phyloP scores from a whole-genome alignment of 108 stramenopile species.

The Nitzschia sp. region DNA sequence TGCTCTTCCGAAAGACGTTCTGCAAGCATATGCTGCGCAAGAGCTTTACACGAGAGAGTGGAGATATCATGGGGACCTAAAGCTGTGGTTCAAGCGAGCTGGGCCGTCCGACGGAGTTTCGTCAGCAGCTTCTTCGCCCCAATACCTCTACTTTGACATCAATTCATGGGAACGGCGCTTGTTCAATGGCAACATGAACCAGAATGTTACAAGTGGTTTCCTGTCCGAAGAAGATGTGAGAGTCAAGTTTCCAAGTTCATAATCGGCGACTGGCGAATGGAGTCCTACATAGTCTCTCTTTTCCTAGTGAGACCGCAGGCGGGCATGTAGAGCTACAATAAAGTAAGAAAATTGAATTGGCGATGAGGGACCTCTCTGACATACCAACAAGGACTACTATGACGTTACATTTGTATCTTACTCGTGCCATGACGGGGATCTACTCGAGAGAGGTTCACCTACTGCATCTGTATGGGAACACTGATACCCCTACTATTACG shows the following conservation, averaged over 20 bases:
- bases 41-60: conserved; percentile 97
- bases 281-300: conserved; percentile 10
- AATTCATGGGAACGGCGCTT: conserved; percentile 86
- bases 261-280: conserved; percentile 1
- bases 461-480: too few species aligned
- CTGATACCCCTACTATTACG: too few species aligned
- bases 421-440: too few species aligned
- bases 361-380: too few species aligned
- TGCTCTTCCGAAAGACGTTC: conserved; percentile 93
- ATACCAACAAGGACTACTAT: too few species aligned
- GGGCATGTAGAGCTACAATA: conserved; percentile 21
- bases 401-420: too few species aligned
- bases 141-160: conserved; percentile 91
- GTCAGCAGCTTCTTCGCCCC: conserved; percentile 45
- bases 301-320: conserved; percentile 12
- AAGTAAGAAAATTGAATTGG: conserved; percentile 2
- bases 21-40: conserved; percentile 97
- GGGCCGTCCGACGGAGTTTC: conserved; percentile 70
- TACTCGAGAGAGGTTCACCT: too few species aligned
- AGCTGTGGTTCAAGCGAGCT: conserved; percentile 94
- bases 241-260: conserved; percentile 84
- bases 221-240: conserved; percentile 84
- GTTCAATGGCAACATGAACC: conserved; percentile 82
- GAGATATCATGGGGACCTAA: conserved; percentile 95
- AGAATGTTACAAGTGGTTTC: conserved; percentile 83